phyloP scores from a whole-genome alignment of 1,284 basidiomycete species.

The Wolfiporia cocos region DNA sequence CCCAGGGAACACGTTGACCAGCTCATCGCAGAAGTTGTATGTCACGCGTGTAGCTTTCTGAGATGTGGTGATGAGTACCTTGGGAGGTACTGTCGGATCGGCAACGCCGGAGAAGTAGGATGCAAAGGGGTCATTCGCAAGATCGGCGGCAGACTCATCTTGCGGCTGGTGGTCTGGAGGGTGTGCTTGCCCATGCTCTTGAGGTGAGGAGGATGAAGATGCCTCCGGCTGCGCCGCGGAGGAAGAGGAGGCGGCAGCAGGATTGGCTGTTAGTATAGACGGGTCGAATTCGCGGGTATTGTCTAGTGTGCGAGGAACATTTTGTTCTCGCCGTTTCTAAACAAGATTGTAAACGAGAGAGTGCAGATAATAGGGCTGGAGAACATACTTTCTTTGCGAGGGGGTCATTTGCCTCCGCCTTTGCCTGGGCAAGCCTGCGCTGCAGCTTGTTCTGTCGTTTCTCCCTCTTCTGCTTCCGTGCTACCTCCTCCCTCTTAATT shows the following conservation, averaged over 20 bases:
- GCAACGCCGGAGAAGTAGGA: constrained; percentile 58
- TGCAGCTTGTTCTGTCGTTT: constrained; percentile 82
- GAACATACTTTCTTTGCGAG: constrained; percentile 60
- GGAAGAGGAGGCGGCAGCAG: constrained; percentile 36
- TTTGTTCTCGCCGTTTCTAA: constrained; percentile 77
- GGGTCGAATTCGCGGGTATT: constrained; percentile 91
- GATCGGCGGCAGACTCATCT: constrained; percentile 59
- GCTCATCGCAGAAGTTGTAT: constrained; percentile 87
- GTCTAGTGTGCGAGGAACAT: constrained; percentile 89
- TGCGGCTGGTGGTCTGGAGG: constrained; percentile 24
- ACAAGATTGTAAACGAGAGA: background rate
- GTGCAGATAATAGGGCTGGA: background rate
- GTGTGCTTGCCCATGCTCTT: constrained; percentile 6
- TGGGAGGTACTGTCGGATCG: constrained; percentile 71
- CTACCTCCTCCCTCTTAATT: constrained; percentile 73
- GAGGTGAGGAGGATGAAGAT: constrained; percentile 14
- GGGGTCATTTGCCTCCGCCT: constrained; percentile 67
- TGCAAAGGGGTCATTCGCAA: constrained; percentile 69
- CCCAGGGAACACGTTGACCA: constrained; percentile 90
- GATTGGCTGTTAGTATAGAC: constrained; percentile 72
- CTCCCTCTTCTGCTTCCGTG: constrained; percentile 71
- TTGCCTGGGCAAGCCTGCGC: constrained; percentile 68
- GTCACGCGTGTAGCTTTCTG: constrained; percentile 81
- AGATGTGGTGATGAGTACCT: constrained; percentile 87
- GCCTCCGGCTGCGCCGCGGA: constrained; percentile 20